Evolutionary conservation across 202 grass and related monocot genomes (phyloP), one percentile per base, ranked within the genome.

Genomic region (Schoenoplectus triqueter): DNA sequence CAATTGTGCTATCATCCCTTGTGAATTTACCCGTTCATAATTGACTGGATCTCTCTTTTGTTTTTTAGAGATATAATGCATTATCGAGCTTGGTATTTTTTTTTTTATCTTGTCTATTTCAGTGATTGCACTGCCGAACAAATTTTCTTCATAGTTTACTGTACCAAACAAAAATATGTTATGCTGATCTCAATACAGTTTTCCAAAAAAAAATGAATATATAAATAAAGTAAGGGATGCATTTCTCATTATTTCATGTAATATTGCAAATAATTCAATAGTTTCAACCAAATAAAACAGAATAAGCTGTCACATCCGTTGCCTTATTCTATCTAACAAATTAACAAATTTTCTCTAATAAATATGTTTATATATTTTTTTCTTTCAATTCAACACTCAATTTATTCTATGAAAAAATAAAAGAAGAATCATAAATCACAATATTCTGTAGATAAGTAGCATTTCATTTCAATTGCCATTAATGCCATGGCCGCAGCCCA

Each of bases 401-500:
- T 41, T 41, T 14, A 15, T 17, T 78, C n/a, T 50, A 50, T 51
- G 10, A 9, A 50, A 20, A 50, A 50, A 18, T 7, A 72, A 39
- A 49, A 72, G 1, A 69, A 48, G 61, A 40, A 83, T 83, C 64
- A 69, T 6, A 83, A 50, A 31, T 31, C 31, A 31, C 11, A 56
- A 31, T 31, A 40, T 69, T 62, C 10, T 64, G 42, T 66, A 81
- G 39, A 80, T 6, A 42, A 22, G 55, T 51, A 8, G 70, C 70
- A 57, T 40, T n/a, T 40, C 51, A 57, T 59, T 42, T 78, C 74
- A 78, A 15, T 78, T 78, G 52, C 22, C 2, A 59, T 59, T 6
- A 69, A 46, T 3, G 7, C 42, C 46, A 63, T 9, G 79, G 39
- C 69, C 88, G 59, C 87, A 90, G 42, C 73, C 60, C 17, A 94